Percentiles rank a stretch among this genome's conserved stretches.
Conservation (phyloP, 306 rosid genomes). For the Cucurbita maxima region DNA sequence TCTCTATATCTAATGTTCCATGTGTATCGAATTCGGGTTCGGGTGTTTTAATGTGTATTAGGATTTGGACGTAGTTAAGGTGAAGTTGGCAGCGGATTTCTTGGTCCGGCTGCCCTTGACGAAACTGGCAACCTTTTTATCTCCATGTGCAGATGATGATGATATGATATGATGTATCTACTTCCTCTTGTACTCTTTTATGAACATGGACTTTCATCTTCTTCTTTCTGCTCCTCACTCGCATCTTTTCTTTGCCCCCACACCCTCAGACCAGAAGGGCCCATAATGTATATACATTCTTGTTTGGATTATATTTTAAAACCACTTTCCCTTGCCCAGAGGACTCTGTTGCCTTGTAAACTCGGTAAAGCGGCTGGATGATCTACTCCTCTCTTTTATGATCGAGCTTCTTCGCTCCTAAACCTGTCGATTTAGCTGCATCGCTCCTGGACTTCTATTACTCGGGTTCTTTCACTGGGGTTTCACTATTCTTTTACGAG, state of each 20-base stretch:
- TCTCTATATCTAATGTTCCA: conserved; percentile 21
- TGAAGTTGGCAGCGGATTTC: conserved; percentile 8
- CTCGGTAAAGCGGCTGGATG: too few species aligned
- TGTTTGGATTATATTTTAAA: not conserved
- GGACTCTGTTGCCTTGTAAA: too few species aligned
- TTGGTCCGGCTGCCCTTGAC: not conserved
- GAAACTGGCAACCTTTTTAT: not conserved
- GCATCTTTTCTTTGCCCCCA: not conserved
- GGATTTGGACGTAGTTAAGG: conserved; percentile 5
- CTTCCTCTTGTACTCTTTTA: conserved; percentile 4
- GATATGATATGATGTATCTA: not conserved
- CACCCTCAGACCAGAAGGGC: not conserved
- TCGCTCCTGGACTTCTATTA: too few species aligned
- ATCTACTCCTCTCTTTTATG: too few species aligned
- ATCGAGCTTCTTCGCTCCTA: too few species aligned
- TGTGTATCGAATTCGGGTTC: conserved; percentile 1
- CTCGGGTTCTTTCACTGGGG: too few species aligned
- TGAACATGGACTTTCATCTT: not conserved
- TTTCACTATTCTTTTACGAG: too few species aligned
- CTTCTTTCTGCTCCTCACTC: not conserved
- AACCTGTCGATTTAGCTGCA: too few species aligned
- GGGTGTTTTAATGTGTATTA: conserved; percentile 7
- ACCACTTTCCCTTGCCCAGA: not conserved
- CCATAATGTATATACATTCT: not conserved
- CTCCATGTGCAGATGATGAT: conserved; percentile 5